Evolutionary conservation across 2,329 filamentous ascomycete species (phyloP).

Genomic region (Penicillium sp.): DNA sequence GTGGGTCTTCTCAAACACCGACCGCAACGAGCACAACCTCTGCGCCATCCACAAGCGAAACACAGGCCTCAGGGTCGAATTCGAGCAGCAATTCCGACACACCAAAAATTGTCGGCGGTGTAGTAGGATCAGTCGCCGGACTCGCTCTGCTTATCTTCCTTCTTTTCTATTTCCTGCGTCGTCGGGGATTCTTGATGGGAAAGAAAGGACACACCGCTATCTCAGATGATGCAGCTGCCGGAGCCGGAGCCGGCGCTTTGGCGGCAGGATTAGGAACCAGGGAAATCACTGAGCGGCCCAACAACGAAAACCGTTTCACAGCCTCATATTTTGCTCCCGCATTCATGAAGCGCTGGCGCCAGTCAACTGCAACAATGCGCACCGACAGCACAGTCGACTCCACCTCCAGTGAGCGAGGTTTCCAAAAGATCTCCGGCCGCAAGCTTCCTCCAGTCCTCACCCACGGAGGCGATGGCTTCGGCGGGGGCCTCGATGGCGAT

Average conservation of each 20-base stretch:
- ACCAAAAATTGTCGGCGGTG: conserved; percentile 60
- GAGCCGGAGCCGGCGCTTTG: conserved; percentile 1
- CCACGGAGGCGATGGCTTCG: conserved; percentile 50
- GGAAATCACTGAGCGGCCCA: conserved; percentile 41
- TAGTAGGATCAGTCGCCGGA: conserved; percentile 64
- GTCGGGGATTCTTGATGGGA: conserved; percentile 48
- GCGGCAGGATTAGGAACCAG: conserved; percentile 17
- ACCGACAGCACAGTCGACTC: conserved; percentile 37
- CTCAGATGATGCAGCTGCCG: conserved; percentile 21
- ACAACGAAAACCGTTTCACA: conserved; percentile 40
- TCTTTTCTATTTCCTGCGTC: conserved; percentile 43
- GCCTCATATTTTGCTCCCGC: conserved; percentile 40
- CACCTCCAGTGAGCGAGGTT: conserved; percentile 46
- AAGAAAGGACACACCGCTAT: conserved; percentile 26
- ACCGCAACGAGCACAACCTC: conserved; percentile 9
- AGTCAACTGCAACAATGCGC: conserved; percentile 37
- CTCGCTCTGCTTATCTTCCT: conserved; percentile 52
- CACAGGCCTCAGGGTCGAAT: conserved; percentile 13
- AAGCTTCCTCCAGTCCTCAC: conserved; percentile 51
- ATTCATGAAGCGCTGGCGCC: conserved; percentile 45
- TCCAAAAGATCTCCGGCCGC: conserved; percentile 52
- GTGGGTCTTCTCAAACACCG: conserved; percentile 6
- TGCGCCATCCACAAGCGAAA: conserved; percentile 11
- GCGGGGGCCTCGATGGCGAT: conserved; percentile 35
- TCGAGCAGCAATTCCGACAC: conserved; percentile 39